Percentiles rank a stretch among this genome's conserved stretches.
These are phyloP conservation scores for Lactuca sativa DNA, from an alignment of 129 eudicot genomes.

Conservation along the genomic window DNA sequence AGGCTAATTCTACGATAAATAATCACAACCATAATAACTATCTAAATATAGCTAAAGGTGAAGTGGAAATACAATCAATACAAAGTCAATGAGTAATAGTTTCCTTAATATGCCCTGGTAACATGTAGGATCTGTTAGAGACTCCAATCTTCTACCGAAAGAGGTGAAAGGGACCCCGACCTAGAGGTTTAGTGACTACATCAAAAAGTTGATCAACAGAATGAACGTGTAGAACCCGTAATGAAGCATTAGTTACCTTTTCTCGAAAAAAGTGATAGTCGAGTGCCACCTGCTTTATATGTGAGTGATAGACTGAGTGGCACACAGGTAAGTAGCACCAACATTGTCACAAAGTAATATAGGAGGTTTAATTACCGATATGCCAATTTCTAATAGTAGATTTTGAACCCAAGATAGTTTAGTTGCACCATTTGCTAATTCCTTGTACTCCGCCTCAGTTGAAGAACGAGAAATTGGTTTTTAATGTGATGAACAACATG, in stretches of 20 bases:
- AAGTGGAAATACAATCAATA: conserved; percentile 12
- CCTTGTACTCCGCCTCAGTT: background rate
- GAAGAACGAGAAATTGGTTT: background rate
- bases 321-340: too few species aligned
- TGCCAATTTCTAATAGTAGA: background rate
- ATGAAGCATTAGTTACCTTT: background rate
- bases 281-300: background rate
- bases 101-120: conserved; percentile 12
- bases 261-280: background rate
- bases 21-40: conserved; percentile 3
- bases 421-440: conserved; percentile 10
- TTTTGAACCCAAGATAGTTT: conserved; percentile 18
- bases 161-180: too few species aligned
- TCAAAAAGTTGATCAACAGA: too few species aligned
- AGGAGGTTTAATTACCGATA: background rate
- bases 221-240: too few species aligned
- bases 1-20: conserved; percentile 3
- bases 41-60: background rate
- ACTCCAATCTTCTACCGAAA: background rate
- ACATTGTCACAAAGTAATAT: background rate
- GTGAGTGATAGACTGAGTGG: too few species aligned
- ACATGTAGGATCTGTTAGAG: conserved; percentile 16
- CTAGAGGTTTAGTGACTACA: too few species aligned
- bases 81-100: background rate
- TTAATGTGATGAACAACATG: conserved; percentile 20